Evolutionary conservation across 2,329 filamentous ascomycete genomes (phyloP).

Genomic region (Xylaria sp.): DNA sequence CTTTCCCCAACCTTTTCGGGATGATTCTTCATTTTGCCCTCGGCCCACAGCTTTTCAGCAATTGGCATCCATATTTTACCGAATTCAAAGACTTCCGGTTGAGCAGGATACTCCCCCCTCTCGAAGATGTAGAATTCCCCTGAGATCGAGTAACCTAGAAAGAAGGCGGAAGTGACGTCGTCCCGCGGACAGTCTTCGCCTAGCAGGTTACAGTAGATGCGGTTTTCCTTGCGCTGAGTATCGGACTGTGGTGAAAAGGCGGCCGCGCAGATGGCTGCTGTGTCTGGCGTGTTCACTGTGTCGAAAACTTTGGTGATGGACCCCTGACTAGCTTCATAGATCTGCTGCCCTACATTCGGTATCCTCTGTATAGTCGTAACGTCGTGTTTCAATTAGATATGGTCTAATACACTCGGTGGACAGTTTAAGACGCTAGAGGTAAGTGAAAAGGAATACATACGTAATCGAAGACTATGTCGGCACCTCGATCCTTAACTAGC

Average conservation of each 20-base stretch:
- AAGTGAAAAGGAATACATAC: slow-evolving; percentile 4
- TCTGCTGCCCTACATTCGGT: slow-evolving; percentile 15
- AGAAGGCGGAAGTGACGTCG: slow-evolving; percentile 13
- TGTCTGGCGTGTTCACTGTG: slow-evolving; percentile 13
- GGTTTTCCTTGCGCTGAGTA: background rate
- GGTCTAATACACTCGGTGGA: background rate
- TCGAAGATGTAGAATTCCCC: slow-evolving; percentile 22
- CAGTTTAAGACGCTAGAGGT: background rate
- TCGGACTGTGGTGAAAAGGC: slow-evolving; percentile 3
- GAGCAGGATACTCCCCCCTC: background rate
- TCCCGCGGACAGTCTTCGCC: slow-evolving; percentile 6
- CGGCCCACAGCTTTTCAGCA: slow-evolving; percentile 4
- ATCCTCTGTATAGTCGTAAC: background rate
- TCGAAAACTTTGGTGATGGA: slow-evolving; percentile 21
- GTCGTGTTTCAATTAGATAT: background rate
- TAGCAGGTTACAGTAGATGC: slow-evolving; percentile 23
- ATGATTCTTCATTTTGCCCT: slow-evolving; percentile 7
- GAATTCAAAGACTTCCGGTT: slow-evolving; percentile 12
- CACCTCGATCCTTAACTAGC: slow-evolving; percentile 14
- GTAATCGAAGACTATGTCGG: slow-evolving; percentile 23
- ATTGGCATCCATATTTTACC: slow-evolving; percentile 9
- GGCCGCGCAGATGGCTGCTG: slow-evolving; percentile 23
- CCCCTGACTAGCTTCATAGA: slow-evolving; percentile 15
- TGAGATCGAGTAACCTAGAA: slow-evolving; percentile 13
- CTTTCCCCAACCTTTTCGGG: slow-evolving; percentile 12